Base-by-base conservation (phyloP, 495 filamentous ascomycete genomes). In the Penicillium canariense region DNA sequence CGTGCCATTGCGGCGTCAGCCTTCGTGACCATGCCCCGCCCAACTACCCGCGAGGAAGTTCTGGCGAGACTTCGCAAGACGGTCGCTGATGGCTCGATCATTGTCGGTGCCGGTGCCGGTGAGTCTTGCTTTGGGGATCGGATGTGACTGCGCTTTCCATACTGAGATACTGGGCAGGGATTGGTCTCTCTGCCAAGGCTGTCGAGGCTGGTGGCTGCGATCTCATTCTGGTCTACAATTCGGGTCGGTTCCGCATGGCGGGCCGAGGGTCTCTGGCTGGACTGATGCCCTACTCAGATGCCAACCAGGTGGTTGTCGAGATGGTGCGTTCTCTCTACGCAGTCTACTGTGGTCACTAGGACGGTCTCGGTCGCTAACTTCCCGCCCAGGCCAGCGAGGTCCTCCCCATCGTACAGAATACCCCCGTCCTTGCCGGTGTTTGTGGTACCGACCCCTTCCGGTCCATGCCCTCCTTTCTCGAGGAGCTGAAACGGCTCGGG, bases 191-290 rank as follows among this genome's bases (percentile, higher is more conserved):
- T 1, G 86, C 86, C 55, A 88, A 90, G 61, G 84, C 77, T 58
- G 73, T 87, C 62, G 85, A 88, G 64, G 74, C 77, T 28, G 86
- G 84, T 55, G 84, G 86, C 52, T 80, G 73, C 44, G 84, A 88
- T 56, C 76, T 88, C 23, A 86, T 89, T 50, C 80, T 88, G 51
- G 74, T 88, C 68, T 89, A 89, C 74, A 89, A 88, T 69, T 83
- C 79, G 31, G 87, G 85, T 2, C 80, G 85, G 22, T 90, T 85
- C 70, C 84, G 85, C 28, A 88, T 90, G 87, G 85, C 86, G 3
- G 85, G 86, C 1, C 71, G 81, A 18, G 86, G 86, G 1, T 87
- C 84, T 5, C 70, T 88, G n/a, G 85, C 86, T 0, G 87, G 85
- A 0, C 65, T 90, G 45, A 84, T 90, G 79, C 86, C 85, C 1